A percentile compares a stretch with the other conserved stretches of the same genome.
These are phyloP conservation scores for Sugiyamaella valdiviana DNA, from an alignment of 805 yeast genomes.

Conservation along the genomic window DNA sequence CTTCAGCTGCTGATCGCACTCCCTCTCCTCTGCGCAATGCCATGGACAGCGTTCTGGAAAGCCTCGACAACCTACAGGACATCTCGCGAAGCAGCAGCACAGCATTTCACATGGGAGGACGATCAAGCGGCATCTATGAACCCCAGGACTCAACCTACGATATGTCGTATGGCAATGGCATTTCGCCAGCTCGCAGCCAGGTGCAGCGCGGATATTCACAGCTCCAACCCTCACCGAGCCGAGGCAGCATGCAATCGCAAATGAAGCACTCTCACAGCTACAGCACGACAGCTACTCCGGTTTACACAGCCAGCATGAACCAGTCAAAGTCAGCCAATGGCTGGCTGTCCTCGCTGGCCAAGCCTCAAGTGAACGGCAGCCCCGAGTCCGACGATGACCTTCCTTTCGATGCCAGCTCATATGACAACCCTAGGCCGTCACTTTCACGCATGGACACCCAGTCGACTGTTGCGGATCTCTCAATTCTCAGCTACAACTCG, in stretches of 20 bases:
- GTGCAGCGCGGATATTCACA: neutral
- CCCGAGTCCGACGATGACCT: slow-evolving; percentile 7
- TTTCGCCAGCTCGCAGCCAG: neutral
- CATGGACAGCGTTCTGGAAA: slow-evolving; percentile 30
- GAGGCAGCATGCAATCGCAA: neutral
- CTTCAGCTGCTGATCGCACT: slow-evolving; percentile 19
- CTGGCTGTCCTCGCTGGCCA: slow-evolving; percentile 1
- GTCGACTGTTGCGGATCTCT: slow-evolving; percentile 17
- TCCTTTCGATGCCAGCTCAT: slow-evolving; percentile 16
- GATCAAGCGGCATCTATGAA: neutral
- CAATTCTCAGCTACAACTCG: slow-evolving; percentile 17
- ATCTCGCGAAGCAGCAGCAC: slow-evolving; percentile 15
- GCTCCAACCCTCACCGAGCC: neutral
- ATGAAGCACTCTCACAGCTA: neutral
- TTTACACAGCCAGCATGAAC: neutral
- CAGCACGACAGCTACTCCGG: neutral
- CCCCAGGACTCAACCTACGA: neutral
- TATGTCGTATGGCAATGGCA: neutral
- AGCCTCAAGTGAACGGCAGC: neutral
- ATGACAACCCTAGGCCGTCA: neutral
- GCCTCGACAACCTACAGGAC: slow-evolving; percentile 26
- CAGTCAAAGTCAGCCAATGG: slow-evolving; percentile 17
- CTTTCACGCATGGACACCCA: neutral
- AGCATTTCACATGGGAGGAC: neutral
- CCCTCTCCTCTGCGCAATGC: slow-evolving; percentile 31